Conservation (phyloP, 805 yeast genomes). For the Clavispora carvajalis region DNA sequence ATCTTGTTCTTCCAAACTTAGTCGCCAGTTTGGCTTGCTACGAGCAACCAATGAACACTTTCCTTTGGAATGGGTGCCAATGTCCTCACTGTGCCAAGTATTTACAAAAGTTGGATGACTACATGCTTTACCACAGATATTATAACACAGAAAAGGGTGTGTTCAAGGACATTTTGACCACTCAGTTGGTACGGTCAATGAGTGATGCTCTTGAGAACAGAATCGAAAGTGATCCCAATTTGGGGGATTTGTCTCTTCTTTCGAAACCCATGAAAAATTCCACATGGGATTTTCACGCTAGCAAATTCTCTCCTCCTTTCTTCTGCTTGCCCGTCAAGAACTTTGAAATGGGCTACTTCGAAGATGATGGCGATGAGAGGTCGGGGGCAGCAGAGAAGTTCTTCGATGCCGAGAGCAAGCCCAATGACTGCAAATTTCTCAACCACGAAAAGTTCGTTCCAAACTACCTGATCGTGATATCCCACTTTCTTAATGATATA, state of each 20-base stretch:
- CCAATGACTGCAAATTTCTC: constrained; percentile 12
- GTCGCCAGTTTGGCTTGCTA: constrained; percentile 59
- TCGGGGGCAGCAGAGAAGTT: constrained; percentile 11
- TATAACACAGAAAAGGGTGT: constrained; percentile 41
- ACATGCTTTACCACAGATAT: constrained; percentile 59
- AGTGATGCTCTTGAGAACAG: constrained; percentile 34
- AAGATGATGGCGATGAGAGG: constrained; percentile 21
- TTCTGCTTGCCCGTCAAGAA: constrained; percentile 29
- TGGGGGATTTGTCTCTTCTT: constrained; percentile 13
- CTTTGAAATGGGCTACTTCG: constrained; percentile 33
- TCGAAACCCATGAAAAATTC: constrained; percentile 15
- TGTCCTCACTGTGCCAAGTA: constrained; percentile 51
- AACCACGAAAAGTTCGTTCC: constrained; percentile 12
- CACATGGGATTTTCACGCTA: constrained; percentile 31
- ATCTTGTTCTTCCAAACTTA: constrained; percentile 53
- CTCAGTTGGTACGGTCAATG: constrained; percentile 50
- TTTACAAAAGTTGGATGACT: constrained; percentile 52
- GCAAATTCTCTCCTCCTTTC: constrained; percentile 23
- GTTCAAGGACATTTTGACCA: constrained; percentile 58
- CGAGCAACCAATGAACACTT: constrained; percentile 63
- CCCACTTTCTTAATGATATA: constrained; percentile 33
- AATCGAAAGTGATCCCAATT: constrained; percentile 8
- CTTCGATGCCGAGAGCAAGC: constrained; percentile 19
- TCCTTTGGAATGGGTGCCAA: constrained; percentile 75
- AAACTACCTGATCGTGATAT: constrained; percentile 18